Percentiles rank a stretch among this genome's conserved stretches.
These are phyloP conservation scores for Malassezia restricta DNA, from an alignment of 1,284 basidiomycete species.

Conservation along the genomic window DNA sequence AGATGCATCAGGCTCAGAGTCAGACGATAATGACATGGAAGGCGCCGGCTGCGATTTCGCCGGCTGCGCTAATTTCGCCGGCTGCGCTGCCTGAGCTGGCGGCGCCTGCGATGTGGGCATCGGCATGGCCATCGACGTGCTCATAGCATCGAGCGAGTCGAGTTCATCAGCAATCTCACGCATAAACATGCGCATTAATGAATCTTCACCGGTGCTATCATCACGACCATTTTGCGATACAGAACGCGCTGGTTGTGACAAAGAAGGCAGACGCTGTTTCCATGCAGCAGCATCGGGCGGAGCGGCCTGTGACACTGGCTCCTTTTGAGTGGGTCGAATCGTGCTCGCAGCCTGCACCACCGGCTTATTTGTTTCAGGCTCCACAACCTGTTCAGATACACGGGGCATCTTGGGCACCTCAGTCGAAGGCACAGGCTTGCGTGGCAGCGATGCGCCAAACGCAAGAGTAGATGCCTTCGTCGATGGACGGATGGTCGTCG, in stretches of 20 bases:
- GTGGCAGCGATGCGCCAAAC: neutral
- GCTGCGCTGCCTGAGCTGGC: neutral
- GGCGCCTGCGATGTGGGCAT: neutral
- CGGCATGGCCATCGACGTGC: neutral
- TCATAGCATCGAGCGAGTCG: conserved; percentile 52
- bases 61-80: neutral
- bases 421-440: neutral
- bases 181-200: conserved; percentile 64
- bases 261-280: conserved; percentile 11
- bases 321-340: neutral
- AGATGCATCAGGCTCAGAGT: neutral
- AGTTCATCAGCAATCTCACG: conserved; percentile 69
- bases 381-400: neutral
- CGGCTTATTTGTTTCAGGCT: neutral
- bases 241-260: neutral
- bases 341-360: neutral
- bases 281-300: neutral
- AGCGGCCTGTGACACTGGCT: neutral
- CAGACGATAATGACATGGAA: neutral
- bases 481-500: neutral
- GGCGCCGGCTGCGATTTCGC: neutral
- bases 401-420: neutral
- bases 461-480: neutral
- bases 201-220: conserved; percentile 47
- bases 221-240: neutral